Percentiles rank a stretch among this genome's conserved stretches.
phyloP scores from a whole-genome alignment of 208 protist genomes.

The Naegleria lovaniensis region DNA sequence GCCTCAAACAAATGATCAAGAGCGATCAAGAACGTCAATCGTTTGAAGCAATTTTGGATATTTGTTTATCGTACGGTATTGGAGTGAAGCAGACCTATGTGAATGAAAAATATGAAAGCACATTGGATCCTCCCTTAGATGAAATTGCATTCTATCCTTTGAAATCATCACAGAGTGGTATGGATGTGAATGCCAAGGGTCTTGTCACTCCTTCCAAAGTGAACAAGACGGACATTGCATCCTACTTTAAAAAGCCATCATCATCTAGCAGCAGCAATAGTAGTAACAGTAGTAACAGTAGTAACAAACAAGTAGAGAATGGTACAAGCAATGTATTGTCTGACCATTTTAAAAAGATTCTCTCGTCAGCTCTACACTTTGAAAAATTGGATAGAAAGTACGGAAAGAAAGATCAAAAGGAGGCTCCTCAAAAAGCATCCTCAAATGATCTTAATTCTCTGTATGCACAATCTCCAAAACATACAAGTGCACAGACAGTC shows the following conservation, averaged over 20 bases:
- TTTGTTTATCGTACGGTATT: not conserved
- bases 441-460: not conserved
- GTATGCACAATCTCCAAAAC: too few species aligned
- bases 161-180: too few species aligned
- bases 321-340: not conserved
- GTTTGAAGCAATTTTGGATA: not conserved
- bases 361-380: not conserved
- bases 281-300: too few species aligned
- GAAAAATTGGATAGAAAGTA: not conserved
- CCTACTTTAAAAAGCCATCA: not conserved
- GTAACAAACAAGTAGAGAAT: not conserved
- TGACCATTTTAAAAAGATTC: not conserved
- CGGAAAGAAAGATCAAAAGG: not conserved
- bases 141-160: not conserved
- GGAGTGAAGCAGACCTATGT: not conserved
- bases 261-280: too few species aligned
- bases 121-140: not conserved
- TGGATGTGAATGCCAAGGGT: too few species aligned
- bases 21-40: not conserved
- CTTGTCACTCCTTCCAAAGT: not conserved
- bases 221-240: not conserved
- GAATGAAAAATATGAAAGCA: not conserved
- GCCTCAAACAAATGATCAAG: not conserved
- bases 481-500: too few species aligned
- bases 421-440: not conserved